These are phyloP conservation scores for Trametes versicolor DNA, from an alignment of 1,284 basidiomycete genomes.

Conservation along the genomic window DNA sequence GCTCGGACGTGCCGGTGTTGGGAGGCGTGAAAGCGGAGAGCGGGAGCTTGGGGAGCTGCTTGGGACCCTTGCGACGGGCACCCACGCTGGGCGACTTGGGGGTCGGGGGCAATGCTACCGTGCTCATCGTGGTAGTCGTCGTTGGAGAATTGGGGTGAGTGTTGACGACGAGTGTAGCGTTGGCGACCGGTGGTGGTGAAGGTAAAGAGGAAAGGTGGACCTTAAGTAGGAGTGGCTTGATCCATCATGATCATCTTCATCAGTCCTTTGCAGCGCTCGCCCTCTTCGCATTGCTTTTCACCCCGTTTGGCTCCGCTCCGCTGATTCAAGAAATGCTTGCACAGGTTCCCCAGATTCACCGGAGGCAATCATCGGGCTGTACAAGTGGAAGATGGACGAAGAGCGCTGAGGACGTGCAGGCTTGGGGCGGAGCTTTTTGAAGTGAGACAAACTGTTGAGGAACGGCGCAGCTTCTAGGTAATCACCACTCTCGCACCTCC, in stretches of 20 bases:
- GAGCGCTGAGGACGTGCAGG: neutral
- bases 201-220: constrained; percentile 11
- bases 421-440: neutral
- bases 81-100: constrained; percentile 54
- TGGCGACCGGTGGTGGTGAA: constrained; percentile 12
- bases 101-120: constrained; percentile 41
- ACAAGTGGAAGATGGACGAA: neutral
- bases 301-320: neutral
- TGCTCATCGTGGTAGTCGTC: constrained; percentile 38
- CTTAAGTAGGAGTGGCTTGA: constrained; percentile 19
- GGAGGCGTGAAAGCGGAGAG: constrained; percentile 77
- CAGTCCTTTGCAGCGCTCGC: constrained; percentile 29
- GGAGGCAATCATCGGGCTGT: neutral
- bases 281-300: constrained; percentile 3
- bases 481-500: constrained; percentile 6
- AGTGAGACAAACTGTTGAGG: too few relatives aligned
- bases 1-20: constrained; percentile 69
- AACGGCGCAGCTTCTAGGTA: neutral
- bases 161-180: constrained; percentile 1
- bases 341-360: neutral
- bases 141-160: neutral
- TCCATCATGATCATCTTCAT: constrained; percentile 37
- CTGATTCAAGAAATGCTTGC: neutral
- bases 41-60: constrained; percentile 72
- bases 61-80: constrained; percentile 66